Evolutionary conservation across 495 filamentous ascomycete genomes (phyloP).

Genomic region (Aspergillus cristatus): DNA sequence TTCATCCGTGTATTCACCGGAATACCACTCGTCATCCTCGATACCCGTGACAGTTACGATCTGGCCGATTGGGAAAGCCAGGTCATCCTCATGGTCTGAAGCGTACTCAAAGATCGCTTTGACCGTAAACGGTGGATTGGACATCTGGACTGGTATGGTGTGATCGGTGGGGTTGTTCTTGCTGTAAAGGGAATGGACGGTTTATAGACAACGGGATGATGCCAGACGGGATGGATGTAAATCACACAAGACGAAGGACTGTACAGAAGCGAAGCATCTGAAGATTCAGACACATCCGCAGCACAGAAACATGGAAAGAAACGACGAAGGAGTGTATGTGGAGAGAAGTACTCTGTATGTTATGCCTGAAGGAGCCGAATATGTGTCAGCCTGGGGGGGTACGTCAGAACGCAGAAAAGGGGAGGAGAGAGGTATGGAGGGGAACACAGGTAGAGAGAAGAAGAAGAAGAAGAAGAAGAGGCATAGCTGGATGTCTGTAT

Average conservation of each 20-base stretch:
- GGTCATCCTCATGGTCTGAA: constrained; percentile 89
- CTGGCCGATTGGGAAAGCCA: constrained; percentile 75
- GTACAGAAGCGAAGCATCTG: no score
- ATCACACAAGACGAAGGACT: no score
- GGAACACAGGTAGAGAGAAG: neutral
- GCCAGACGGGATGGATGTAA: neutral
- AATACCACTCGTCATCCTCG: constrained; percentile 94
- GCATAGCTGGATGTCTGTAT: no score
- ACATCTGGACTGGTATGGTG: constrained; percentile 48
- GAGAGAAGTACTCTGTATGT: no score
- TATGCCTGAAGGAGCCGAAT: no score
- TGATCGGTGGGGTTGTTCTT: constrained; percentile 9
- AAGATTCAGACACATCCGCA: no score
- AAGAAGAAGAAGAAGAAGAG: no score
- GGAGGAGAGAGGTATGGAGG: constrained; percentile 1
- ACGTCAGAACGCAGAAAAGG: constrained; percentile 1
- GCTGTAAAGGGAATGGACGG: neutral
- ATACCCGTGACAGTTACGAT: constrained; percentile 86
- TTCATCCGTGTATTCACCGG: constrained; percentile 76
- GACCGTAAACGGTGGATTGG: constrained; percentile 78
- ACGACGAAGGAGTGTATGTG: no score
- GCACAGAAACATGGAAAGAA: no score
- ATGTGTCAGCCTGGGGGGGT: constrained; percentile 12
- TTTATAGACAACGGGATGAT: neutral
- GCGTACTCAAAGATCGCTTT: constrained; percentile 89